These are phyloP conservation scores for Oemleria cerasiformis DNA, from an alignment of 306 rosid genomes.

Conservation along the genomic window DNA sequence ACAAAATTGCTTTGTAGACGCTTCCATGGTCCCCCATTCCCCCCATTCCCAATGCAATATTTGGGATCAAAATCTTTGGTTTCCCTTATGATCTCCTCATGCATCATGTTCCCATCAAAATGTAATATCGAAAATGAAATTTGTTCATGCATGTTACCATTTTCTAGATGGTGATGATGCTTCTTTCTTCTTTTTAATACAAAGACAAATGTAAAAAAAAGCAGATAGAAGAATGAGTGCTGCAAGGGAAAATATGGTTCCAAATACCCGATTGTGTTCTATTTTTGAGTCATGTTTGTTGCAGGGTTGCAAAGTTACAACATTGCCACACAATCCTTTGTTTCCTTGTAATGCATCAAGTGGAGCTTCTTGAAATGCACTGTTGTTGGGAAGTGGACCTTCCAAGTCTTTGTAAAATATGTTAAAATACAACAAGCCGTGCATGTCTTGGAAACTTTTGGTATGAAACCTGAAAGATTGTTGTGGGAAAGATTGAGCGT, in stretches of 20 bases:
- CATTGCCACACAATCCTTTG: constrained; percentile 20
- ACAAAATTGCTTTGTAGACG: constrained; percentile 4
- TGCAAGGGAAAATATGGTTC: constrained; percentile 10
- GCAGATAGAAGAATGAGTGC: background rate
- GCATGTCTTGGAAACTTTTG: constrained; percentile 11
- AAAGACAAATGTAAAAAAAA: background rate
- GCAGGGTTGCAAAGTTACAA: constrained; percentile 8
- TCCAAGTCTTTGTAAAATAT: constrained; percentile 17
- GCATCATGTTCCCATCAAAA: constrained; percentile 6
- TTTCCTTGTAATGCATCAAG: constrained; percentile 9
- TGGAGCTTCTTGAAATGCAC: constrained; percentile 10
- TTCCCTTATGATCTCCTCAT: constrained; percentile 1
- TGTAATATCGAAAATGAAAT: background rate
- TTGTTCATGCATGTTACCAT: background rate
- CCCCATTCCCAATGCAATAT: constrained; percentile 22
- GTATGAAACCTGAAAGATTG: constrained; percentile 19
- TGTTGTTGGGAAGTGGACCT: constrained; percentile 21
- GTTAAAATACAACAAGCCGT: constrained; percentile 3
- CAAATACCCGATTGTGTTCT: background rate
- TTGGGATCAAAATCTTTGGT: background rate
- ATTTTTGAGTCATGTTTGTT: background rate
- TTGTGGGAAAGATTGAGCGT: constrained; percentile 15
- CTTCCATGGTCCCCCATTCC: constrained; percentile 16
- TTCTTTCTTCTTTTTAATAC: background rate
- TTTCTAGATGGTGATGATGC: background rate